Evolutionary conservation across 2,329 filamentous ascomycete species (phyloP), one percentile per base, ranked within the genome.

Genomic region (Calcarisporium arbuscula): DNA sequence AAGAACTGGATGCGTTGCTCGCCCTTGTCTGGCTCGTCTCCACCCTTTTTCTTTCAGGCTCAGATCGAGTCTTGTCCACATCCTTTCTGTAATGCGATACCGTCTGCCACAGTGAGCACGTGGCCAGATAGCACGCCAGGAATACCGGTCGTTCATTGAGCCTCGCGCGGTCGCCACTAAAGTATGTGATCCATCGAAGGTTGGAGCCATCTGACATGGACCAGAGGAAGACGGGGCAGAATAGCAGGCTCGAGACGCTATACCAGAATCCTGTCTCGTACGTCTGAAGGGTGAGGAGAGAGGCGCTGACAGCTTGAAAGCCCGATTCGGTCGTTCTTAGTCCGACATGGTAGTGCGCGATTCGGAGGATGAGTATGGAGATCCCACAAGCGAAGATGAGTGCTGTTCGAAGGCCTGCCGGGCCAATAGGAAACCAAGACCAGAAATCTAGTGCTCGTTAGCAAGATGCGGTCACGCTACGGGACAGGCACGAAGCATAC

Each of bases 81-180:
- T 95, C 88, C 33, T 64, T 66, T 52, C 73, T 77, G 12, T 94
- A 65, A 54, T 95, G 89, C 20, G 73, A 52, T 9, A 72, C 50
- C 2, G 82, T 77, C 56, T 94, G 85, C n/a, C 72, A 61, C 8
- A 84, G 39, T 5, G 84, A 85, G 28, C 92, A 69, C 1, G 80
- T 57, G 4, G 80, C 53, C 45, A 92, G 75, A 50, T 84, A 79
- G 40, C 73, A 75, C 21, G 85, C 79, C 32, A 95, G 67, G 54
- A 88, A 92, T 18, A 96, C 72, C 1, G 87, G 82, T 44, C 84
- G 77, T 65, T 96, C 90, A 55, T 96, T 96, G 39, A 95, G 62
- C 34, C 78, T 72, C 15, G 82, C 72, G 22, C 88, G 74, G 55
- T 92, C 85, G 45, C 72, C 80, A 41, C 67, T 79, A 57, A 75